Evolutionary conservation across 768 basidiomycete species (phyloP).

Genomic region (Hypsizygus marmoreus): DNA sequence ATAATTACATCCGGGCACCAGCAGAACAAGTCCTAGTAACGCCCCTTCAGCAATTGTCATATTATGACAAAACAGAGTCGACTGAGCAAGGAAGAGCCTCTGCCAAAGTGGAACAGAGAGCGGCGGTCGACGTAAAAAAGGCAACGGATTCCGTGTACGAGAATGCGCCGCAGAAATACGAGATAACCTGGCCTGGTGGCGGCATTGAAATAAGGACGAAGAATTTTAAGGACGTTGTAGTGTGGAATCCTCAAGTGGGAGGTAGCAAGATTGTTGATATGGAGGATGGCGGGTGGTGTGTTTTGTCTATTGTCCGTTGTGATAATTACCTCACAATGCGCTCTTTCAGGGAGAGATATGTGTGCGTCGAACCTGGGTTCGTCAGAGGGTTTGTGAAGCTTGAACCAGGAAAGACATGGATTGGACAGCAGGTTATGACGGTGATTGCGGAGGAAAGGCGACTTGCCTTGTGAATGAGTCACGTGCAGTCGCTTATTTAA

Average conservation of each 20-base stretch:
- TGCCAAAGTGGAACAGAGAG: conserved; percentile 60
- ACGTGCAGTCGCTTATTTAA: background rate
- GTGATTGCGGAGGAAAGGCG: conserved; percentile 2
- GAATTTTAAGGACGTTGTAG: conserved; percentile 79
- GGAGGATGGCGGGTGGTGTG: conserved; percentile 86
- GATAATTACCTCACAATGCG: background rate
- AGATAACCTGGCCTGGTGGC: conserved; percentile 61
- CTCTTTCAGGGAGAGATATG: conserved; percentile 75
- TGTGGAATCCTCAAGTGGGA: conserved; percentile 89
- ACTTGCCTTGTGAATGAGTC: conserved; percentile 2
- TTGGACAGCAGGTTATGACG: conserved; percentile 72
- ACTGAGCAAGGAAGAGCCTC: conserved; percentile 49
- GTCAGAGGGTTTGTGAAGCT: conserved; percentile 73
- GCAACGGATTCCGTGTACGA: conserved; percentile 82
- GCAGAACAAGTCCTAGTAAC: conserved; percentile 58
- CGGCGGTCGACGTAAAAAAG: conserved; percentile 62
- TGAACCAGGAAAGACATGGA: conserved; percentile 68
- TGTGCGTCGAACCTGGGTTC: conserved; percentile 91
- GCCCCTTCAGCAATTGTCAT: conserved; percentile 64
- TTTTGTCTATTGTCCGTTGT: conserved; percentile 3
- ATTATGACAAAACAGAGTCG: conserved; percentile 80
- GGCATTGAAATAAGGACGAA: conserved; percentile 51
- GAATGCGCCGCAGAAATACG: conserved; percentile 55
- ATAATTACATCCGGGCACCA: conserved; percentile 82
- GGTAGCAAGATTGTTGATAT: conserved; percentile 85